Conservation (phyloP, 371 early-diverging fungal genomes). For the Funneliformis caledonium region DNA sequence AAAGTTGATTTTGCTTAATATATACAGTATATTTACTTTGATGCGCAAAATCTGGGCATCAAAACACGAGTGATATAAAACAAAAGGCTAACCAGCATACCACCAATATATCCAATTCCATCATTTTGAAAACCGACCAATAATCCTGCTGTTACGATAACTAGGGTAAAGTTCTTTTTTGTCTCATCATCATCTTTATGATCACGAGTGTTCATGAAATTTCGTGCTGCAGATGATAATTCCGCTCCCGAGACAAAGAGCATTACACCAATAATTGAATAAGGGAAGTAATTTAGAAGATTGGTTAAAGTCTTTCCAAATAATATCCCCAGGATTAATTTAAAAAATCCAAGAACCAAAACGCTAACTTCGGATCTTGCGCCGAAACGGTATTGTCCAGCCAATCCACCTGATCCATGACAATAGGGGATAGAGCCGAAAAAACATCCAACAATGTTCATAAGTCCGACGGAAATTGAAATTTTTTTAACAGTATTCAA, state of each 20-base stretch:
- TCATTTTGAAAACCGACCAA: constrained; percentile 79
- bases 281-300: constrained; percentile 72
- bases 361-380: constrained; percentile 85
- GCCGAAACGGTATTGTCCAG: constrained; percentile 93
- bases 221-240: constrained; percentile 70
- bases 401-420: constrained; percentile 88
- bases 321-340: constrained; percentile 75
- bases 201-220: constrained; percentile 45
- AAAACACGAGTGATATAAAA: constrained; percentile 44
- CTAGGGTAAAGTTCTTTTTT: constrained; percentile 63
- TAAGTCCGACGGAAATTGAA: constrained; percentile 75
- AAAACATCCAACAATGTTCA: constrained; percentile 87
- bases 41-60: not conserved
- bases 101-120: constrained; percentile 80
- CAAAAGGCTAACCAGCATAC: constrained; percentile 58
- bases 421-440: constrained; percentile 89
- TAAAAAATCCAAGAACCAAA: constrained; percentile 74
- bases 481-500: constrained; percentile 57
- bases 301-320: constrained; percentile 82
- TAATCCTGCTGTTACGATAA: constrained; percentile 71
- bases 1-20: no score
- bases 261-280: constrained; percentile 83
- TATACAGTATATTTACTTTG: no score
- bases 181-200: constrained; percentile 49
- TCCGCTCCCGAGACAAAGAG: constrained; percentile 83